phyloP scores from a whole-genome alignment of 192 early-diverging fungal species.

The Dissophora globulifera region DNA sequence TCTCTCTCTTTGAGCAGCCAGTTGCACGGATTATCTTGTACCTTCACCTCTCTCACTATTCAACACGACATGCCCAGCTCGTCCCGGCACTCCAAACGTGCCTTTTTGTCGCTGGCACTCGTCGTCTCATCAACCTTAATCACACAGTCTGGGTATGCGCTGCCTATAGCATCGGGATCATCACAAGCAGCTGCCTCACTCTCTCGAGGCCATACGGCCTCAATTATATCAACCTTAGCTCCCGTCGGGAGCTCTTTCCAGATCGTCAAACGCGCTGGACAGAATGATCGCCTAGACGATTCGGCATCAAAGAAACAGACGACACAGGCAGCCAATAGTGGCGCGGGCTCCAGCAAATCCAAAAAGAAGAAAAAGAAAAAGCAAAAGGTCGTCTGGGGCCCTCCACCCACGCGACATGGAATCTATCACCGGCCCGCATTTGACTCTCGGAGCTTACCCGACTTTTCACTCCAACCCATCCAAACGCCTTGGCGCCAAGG shows the following conservation, averaged over 20 bases:
- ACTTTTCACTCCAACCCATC: neutral
- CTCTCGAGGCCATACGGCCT: no score
- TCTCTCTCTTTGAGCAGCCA: no score
- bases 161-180: no score
- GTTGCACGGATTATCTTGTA: no score
- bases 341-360: no score
- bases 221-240: no score
- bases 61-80: neutral
- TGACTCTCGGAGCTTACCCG: conserved; percentile 13
- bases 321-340: no score
- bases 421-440: conserved; percentile 1
- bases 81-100: neutral
- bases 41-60: no score
- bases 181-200: neutral
- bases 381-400: neutral
- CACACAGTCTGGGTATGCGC: conserved; percentile 2
- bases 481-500: conserved; percentile 28
- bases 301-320: neutral
- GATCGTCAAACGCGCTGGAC: neutral
- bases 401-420: neutral
- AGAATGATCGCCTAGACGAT: neutral
- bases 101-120: conserved; percentile 4
- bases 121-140: neutral
- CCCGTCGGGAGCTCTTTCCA: no score
- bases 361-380: conserved; percentile 36